Base-by-base conservation (phyloP, 2,329 filamentous ascomycete species). In the Xylaria sp. region DNA sequence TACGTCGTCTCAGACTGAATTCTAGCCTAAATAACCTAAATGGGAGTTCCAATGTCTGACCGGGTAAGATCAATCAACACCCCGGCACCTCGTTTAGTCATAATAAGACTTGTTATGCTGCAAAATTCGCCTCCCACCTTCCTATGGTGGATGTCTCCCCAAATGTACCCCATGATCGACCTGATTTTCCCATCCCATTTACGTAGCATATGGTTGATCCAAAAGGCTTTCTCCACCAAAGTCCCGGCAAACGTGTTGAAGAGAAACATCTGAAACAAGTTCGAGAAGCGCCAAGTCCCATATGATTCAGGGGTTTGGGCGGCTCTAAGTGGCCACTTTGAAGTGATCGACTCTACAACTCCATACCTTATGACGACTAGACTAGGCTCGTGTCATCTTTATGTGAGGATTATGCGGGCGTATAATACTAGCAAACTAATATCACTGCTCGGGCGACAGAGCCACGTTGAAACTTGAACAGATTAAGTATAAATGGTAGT, bases 221-320 rank as follows among this genome's bases (percentile, higher is more conserved):
- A 30, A 48, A 18, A 39, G 39, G 1, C 6, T 20, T 23, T 53
- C 64, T 23, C 60, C 65, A 59, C 53, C 7, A 10, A 30, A 20
- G 41, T 52, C 32, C 52, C 34, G 52, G 25, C 60, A 65, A 48
- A 65, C 56, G 60, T 56, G 43, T n/a, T 61, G 52, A 63, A 59
- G 56, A 60, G 62, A 66, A 65, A 50, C 41, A 58, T 68, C 30
- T 62, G 66, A 68, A 68, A 68, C 66, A 43, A 32, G 18, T 68
- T 68, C 62, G 43, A 65, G 62, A 68, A 65, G 53, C 58, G 57
- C 62, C 66, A 65, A 68, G 66, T 41, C 52, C 20, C 28, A 23
- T 12, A 32, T n/a, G 50, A 18, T n/a, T 59, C 57, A 59, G 65
- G 60, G 65, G 65, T 15, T 18, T 20, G n/a, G 23, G 58, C 58